Percentiles rank a stretch among this genome's conserved stretches.
phyloP scores from a whole-genome alignment of 2,329 filamentous ascomycete species.

The Colletotrichum sp. region DNA sequence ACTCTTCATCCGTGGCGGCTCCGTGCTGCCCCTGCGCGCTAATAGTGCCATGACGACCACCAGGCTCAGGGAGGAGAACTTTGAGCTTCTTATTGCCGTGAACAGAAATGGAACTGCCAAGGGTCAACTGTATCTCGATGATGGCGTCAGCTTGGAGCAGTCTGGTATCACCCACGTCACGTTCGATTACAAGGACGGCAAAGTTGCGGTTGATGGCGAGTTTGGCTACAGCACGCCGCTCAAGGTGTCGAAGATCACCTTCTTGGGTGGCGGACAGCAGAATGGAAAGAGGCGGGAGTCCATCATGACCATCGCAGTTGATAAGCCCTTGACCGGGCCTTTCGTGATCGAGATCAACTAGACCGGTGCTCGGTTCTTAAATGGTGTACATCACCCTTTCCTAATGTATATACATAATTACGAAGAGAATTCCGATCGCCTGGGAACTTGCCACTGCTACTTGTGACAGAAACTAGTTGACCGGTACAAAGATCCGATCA shows the following conservation, averaged over 20 bases:
- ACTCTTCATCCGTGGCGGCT: constrained; percentile 69
- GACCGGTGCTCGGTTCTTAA: neutral
- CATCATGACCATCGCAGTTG: constrained; percentile 22
- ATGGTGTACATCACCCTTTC: neutral
- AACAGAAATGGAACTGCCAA: constrained; percentile 64
- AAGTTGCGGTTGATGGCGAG: constrained; percentile 52
- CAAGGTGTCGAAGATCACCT: constrained; percentile 51
- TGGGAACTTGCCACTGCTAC: neutral
- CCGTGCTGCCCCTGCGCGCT: constrained; percentile 65
- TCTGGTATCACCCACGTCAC: constrained; percentile 56
- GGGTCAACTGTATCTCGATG: constrained; percentile 77
- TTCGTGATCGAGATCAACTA: constrained; percentile 8
- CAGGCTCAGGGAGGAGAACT: constrained; percentile 66
- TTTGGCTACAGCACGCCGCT: constrained; percentile 56
- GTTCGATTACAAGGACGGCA: constrained; percentile 62
- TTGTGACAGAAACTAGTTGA: constrained; percentile 11
- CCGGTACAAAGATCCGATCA: constrained; percentile 58
- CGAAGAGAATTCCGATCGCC: neutral
- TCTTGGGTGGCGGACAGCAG: constrained; percentile 36
- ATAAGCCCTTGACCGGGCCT: constrained; percentile 25
- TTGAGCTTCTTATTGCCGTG: constrained; percentile 73
- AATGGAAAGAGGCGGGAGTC: constrained; percentile 1
- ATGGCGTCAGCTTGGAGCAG: constrained; percentile 71
- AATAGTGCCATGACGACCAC: constrained; percentile 66
- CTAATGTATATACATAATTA: neutral